Evolutionary conservation across 2,329 filamentous ascomycete genomes (phyloP).

Genomic region (Neoarthrinium moseri): DNA sequence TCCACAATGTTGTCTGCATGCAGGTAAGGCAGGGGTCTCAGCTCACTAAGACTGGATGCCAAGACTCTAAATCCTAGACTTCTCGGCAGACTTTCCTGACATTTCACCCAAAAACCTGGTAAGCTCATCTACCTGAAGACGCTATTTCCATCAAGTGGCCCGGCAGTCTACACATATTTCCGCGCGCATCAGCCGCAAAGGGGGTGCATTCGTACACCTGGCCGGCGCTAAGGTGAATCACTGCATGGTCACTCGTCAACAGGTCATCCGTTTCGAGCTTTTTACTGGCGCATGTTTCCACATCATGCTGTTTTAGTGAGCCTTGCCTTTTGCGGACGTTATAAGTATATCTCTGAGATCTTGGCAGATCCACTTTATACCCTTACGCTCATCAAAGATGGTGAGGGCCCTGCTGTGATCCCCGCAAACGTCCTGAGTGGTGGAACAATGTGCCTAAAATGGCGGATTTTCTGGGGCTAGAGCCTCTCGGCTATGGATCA

Average conservation of each 20-base stretch:
- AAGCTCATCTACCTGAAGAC: not conserved
- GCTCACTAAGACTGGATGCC: not conserved
- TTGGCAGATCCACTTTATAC: slow-evolving; percentile 5
- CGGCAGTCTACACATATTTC: not conserved
- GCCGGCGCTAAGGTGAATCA: not conserved
- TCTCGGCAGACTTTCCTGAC: not conserved
- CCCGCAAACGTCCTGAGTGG: slow-evolving; percentile 2
- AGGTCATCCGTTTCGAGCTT: no score
- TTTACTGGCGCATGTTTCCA: no score
- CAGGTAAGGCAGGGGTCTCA: not conserved
- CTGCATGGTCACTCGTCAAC: no score
- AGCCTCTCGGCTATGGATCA: no score
- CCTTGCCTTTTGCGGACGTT: no score
- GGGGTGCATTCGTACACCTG: slow-evolving; percentile 1
- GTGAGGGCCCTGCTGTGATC: not conserved
- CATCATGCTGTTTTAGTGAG: no score
- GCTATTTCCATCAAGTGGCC: not conserved
- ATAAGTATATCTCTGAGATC: slow-evolving; percentile 1
- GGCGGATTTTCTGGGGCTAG: not conserved
- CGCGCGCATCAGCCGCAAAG: slow-evolving; percentile 1
- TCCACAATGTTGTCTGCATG: slow-evolving; percentile 2
- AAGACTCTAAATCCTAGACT: slow-evolving; percentile 1
- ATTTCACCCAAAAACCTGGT: not conserved
- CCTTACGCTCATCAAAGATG: slow-evolving; percentile 1
- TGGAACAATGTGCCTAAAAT: slow-evolving; percentile 2